Percentiles rank a stretch among this genome's conserved stretches.
Conservation (phyloP, 2,329 filamentous ascomycete genomes). For the Colletotrichum sp. region DNA sequence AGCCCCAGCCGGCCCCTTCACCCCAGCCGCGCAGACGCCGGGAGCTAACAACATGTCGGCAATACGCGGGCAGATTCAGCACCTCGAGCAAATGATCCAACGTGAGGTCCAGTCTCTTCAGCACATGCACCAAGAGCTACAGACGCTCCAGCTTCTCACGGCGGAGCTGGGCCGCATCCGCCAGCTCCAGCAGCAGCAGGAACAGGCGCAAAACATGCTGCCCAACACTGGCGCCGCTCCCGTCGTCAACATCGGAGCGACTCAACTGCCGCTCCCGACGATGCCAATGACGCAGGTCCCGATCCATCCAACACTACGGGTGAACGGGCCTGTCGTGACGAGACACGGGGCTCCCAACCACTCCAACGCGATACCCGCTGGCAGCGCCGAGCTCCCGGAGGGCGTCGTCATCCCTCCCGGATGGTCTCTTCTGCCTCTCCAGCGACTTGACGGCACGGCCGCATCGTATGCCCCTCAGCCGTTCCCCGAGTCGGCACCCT, state of each 20-base stretch:
- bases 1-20: constrained; percentile 18
- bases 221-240: constrained; percentile 4
- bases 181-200: constrained; percentile 46
- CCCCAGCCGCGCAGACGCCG: constrained; percentile 21
- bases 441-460: constrained; percentile 52
- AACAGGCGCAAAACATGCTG: constrained; percentile 23
- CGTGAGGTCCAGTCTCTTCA: constrained; percentile 70
- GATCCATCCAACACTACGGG: constrained; percentile 29
- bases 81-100: constrained; percentile 72
- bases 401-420: constrained; percentile 69
- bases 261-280: constrained; percentile 16
- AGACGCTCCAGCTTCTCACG: constrained; percentile 70
- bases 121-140: constrained; percentile 69
- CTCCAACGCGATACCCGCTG: constrained; percentile 59
- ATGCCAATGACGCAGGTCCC: constrained; percentile 13
- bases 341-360: constrained; percentile 53
- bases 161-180: constrained; percentile 72
- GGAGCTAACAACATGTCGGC: constrained; percentile 40
- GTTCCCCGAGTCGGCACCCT: constrained; percentile 27
- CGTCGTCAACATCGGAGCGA: constrained; percentile 25
- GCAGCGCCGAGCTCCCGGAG: constrained; percentile 65
- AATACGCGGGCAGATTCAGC: constrained; percentile 65
- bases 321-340: constrained; percentile 46
- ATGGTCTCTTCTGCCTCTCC: constrained; percentile 68
- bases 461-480: background rate